Evolutionary conservation across 169 alveolate genomes (phyloP), one percentile per base, ranked within the genome.

Genomic region (Eimeria maxima): DNA sequence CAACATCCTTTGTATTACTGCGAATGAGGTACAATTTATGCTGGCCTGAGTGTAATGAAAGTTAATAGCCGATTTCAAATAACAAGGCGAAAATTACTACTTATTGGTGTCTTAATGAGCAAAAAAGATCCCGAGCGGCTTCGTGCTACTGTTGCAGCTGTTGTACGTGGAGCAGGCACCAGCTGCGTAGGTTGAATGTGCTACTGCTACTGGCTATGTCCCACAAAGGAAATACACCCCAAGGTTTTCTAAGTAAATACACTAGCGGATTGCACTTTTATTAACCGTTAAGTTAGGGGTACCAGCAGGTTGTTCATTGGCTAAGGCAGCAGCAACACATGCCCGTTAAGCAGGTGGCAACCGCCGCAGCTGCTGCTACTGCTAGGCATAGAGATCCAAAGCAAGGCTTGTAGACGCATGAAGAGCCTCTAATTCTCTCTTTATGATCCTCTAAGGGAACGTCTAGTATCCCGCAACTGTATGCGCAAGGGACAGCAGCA

Each of bases 401-500:
- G 87, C 87, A 76, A 76, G 87, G 63, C 87, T 76, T 76, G 87
- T 76, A 76, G 57, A 76, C 38, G 22, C 27, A 20, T 76, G 4
- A 44, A 76, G 57, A 44, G 63, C 60, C 87, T 76, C 18, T 22
- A 76, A 76, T 63, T 16, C 87, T 76, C 63, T 38, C 63, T 45
- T 44, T 76, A 76, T 76, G 63, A 76, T 76, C 57, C 84, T 76
- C 87, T 76, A 76, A 76, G 2, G 63, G 87, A 76, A 44, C 63
- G 87, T 18, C 87, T 42, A 76, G 63, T 76, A 44, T 45, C 57
- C 87, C 63, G n/a, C 87, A 22, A 38, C 42, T 2, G 87, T 4
- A 11, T 76, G 55, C 87, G n/a, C 87, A 38, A 63, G 78, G 93
- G 93, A 86, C 80, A 86, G 81, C 93, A 29, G 93, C 93, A 86